Evolutionary conservation across 2,329 filamentous ascomycete species (phyloP), one percentile per base, ranked within the genome.

Genomic region (Ceratocystis diversiconidia): DNA sequence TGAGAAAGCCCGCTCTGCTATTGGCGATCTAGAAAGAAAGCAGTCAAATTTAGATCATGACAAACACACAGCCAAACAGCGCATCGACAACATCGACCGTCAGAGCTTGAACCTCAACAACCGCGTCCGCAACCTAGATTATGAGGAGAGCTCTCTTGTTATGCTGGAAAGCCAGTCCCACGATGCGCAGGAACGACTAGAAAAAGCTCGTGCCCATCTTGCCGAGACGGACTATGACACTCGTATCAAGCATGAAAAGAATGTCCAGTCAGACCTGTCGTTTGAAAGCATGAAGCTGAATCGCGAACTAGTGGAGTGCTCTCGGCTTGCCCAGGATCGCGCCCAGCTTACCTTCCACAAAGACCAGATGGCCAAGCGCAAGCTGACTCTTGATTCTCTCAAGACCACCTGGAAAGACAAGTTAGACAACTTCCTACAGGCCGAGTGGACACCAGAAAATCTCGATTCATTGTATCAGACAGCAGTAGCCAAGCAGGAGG

Each of bases 101-200:
- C 88, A 88, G 64, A 83, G 86, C 5, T 76, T 75, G 2, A 76
- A 78, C 0, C 79, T 92, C 43, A 89, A 95, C 72, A 80, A 78
- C 60, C 84, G 88, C 41, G 78, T 90, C 41, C 81, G 87, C 70
- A 78, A 79, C n/a, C 86, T 99, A 65, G 82, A 88, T 44, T 81
- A 92, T 36, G 92, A 99, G 70, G 92, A 97, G 75, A 92, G 92
- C 2, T 83, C 84, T 41, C 89, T 90, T 73, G 88, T 88, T 30
- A 79, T 89, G 2, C 79, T 96, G 5, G 87, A 94, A 70, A 83
- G 85, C 17, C 86, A 87, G 64, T 82, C 89, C 61, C 82, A 84
- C 46, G 88, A 94, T 48, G 80, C 89, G 0, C 82, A 87, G 68
- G 76, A 78, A 19, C 82, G 81, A 43, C 78, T 95, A 17, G 75